These are phyloP conservation scores for Hypoxylon sp. DNA, from an alignment of 2,329 filamentous ascomycete species.

Conservation along the genomic window DNA sequence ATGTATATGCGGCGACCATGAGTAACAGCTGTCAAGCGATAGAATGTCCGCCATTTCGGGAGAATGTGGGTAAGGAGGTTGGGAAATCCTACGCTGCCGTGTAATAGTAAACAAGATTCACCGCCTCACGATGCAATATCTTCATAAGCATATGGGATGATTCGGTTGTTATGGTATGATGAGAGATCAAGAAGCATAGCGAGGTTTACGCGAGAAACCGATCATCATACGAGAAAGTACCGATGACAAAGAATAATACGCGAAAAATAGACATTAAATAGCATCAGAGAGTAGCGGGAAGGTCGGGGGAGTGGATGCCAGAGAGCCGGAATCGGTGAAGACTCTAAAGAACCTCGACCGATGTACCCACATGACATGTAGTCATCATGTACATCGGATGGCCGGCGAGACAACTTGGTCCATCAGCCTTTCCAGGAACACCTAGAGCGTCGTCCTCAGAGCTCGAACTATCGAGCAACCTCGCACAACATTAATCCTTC, in stretches of 20 bases:
- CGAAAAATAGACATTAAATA: conserved; percentile 28
- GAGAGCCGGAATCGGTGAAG: conserved; percentile 24
- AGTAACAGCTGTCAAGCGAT: conserved; percentile 3
- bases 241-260: conserved; percentile 29
- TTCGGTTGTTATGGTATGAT: conserved; percentile 15
- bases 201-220: conserved; percentile 19
- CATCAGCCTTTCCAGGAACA: conserved; percentile 8
- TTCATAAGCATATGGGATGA: conserved; percentile 13
- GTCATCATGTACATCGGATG: conserved; percentile 8
- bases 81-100: conserved; percentile 32
- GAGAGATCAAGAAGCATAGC: neutral
- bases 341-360: conserved; percentile 17
- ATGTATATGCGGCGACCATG: conserved; percentile 16
- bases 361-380: conserved; percentile 12
- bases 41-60: conserved; percentile 26
- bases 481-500: conserved; percentile 8
- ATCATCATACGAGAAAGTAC: conserved; percentile 32
- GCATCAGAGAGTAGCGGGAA: conserved; percentile 15
- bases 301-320: conserved; percentile 13
- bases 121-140: conserved; percentile 29
- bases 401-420: conserved; percentile 9
- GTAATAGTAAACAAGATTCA: conserved; percentile 35
- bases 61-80: conserved; percentile 14
- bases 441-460: neutral
- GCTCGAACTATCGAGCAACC: neutral